phyloP scores from a whole-genome alignment of 371 early-diverging fungal genomes.

The Rhizopus sp. region DNA sequence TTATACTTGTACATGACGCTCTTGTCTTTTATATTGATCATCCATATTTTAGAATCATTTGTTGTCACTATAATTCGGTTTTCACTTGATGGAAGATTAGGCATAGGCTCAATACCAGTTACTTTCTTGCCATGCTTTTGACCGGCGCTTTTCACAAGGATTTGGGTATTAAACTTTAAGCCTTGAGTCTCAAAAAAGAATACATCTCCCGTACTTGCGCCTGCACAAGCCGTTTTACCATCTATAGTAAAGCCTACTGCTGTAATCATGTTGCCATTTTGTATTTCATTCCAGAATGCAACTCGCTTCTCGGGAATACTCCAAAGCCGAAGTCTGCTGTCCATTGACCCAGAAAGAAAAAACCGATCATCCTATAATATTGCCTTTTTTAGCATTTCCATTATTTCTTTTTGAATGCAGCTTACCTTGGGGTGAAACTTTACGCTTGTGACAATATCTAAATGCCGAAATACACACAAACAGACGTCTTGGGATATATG shows the following conservation, averaged over 20 bases:
- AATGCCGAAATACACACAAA: conserved; percentile 77
- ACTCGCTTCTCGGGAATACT: conserved; percentile 79
- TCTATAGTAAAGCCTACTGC: conserved; percentile 76
- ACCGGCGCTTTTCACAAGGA: conserved; percentile 63
- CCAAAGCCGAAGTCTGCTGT: conserved; percentile 82
- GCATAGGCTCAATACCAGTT: conserved; percentile 70
- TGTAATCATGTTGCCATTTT: conserved; percentile 68
- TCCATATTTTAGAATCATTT: conserved; percentile 80
- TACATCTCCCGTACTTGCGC: conserved; percentile 77
- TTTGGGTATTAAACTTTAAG: conserved; percentile 78
- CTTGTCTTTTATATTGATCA: conserved; percentile 76
- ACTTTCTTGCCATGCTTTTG: conserved; percentile 69
- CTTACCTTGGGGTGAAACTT: conserved; percentile 77
- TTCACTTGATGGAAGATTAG: conserved; percentile 48
- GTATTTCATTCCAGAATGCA: conserved; percentile 73
- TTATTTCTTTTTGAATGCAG: neutral
- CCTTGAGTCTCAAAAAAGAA: conserved; percentile 80
- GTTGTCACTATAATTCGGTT: conserved; percentile 71
- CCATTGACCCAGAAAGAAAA: conserved; percentile 82
- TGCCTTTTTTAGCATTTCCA: neutral
- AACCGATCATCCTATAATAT: conserved; percentile 68
- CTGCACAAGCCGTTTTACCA: conserved; percentile 73
- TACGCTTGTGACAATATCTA: conserved; percentile 78
- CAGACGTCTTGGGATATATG: conserved; percentile 73
- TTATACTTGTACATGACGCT: conserved; percentile 74